Evolutionary conservation across 1,284 basidiomycete species (phyloP), one percentile per base, ranked within the genome.

Genomic region (Violaceomyces palustris): DNA sequence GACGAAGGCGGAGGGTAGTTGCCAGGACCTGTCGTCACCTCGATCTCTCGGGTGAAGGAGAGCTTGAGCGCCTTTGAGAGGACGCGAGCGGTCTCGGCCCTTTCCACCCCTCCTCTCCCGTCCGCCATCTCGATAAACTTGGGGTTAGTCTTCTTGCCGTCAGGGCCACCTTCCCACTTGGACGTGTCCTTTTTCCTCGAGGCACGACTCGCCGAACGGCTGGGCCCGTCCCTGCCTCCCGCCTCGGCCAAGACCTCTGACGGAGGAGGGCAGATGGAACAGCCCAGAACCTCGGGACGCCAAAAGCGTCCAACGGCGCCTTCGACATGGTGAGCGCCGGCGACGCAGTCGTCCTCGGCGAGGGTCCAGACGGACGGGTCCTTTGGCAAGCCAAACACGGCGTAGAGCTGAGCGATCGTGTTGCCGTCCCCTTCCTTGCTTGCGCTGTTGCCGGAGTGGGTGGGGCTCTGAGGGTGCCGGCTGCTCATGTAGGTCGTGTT

Each of bases 231-330:
- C n/a, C n/a, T n/a, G n/a, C n/a, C n/a, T n/a, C n/a, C n/a, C n/a
- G n/a, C n/a, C n/a, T n/a, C n/a, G n/a, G 44, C 38, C 17, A 43
- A 25, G 14, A 52, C 43, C 38, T 52, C 49, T 29, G 47, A 30
- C 22, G 65, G 42, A n/a, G 66, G 55, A 89, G 82, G 34, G 25
- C 53, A 69, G 42, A 67, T 65, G 49, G 64, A 67, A 51, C 67
- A 67, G 31, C 67, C 67, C 4, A 69, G 61, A 29, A 96, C 87
- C 74, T 96, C 92, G 33, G 92, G 88, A 41, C 91, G 79, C 90
- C 90, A 96, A 82, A 87, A 94, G 35, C 89, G 81, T 48, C 82
- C 85, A 33, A 96, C 87, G 29, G 90, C 90, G 60, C 87, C 85
- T 38, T 91, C 87, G 26, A 82, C 79, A 61, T 92, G 88, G 68